Base-by-base conservation (phyloP, 441 rosid genomes). In the Gossypium trilobum region DNA sequence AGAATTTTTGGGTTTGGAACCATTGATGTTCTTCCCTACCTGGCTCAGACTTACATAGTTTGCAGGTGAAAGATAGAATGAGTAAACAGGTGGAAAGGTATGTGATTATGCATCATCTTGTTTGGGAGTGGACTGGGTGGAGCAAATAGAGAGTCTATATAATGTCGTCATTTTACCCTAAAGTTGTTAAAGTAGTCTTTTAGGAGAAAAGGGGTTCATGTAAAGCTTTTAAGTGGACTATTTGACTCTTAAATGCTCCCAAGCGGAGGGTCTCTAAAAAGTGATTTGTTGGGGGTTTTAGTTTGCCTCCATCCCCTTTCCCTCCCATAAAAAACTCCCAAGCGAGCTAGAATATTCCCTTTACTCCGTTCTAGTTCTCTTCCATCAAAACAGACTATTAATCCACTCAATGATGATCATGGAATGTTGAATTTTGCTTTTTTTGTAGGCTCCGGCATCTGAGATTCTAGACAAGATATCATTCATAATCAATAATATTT, bases 381-480 rank as follows among this genome's bases (percentile, higher is more conserved):
- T 64, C 16, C 10, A 2, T 65, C 25, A 44, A 20, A 20, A 11
- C 68, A 39, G 25, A 9, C 7, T 63, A 17, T 42, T 10, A 64
- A 20, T 64, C 68, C 14, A 9, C 68, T 2, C 27, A 19, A 64
- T 64, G 8, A 44, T 44, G 33, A 9, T 13, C 55, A 2, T 46
- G 31, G 33, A 11, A 64, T 42, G 19, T 44, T 44, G 5, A 42
- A n/a, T 46, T 65, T 46, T 46, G 13, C 70, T 65, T 65, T 13
- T 16, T 62, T 62, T 79, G 61, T 89, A 95, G 99, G 82, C 94
- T 78, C 97, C 99, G 31, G 90, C 85, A 56, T 87, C 91, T 39
- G 98, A 93, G 75, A 78, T 78, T 77, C 96, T 91, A 81, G 99
- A 91, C 80, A 95, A 95, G 82, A 81, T 95, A 84, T 91, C 94